Evolutionary conservation across 805 yeast species (phyloP), one percentile per base, ranked within the genome.

Genomic region (Blastobotrys americana): DNA sequence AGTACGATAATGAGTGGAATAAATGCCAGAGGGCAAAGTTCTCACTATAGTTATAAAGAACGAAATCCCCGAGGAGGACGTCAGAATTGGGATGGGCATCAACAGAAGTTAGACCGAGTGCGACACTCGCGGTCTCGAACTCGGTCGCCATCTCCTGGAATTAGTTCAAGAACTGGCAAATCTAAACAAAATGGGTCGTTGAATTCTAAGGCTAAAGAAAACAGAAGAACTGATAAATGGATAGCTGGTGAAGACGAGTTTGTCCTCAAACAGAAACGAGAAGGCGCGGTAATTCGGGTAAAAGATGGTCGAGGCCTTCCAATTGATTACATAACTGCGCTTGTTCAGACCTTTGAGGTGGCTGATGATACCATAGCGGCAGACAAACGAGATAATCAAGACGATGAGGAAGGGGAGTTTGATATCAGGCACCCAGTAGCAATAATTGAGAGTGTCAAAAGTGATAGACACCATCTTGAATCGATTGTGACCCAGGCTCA

Each of bases 241-340:
- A 49, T 53, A 16, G 53, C 48, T 1, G 54, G 50, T 3, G 66
- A 62, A 41, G 60, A 58, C 18, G 49, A 47, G 37, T 62, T 62
- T 44, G 52, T 56, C 17, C 40, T 57, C 28, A 45, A 47, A 40
- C 66, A 62, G 44, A 55, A 47, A 33, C 50, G 51, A 28, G 44
- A 49, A 34, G 65, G 66, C 2, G 56, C 67, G 4, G 33, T 55
- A 34, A 56, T 61, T 13, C 50, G 66, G 6, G 41, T 61, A 19
- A 44, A 46, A 22, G 57, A 61, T 27, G 51, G 49, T 8, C 47
- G 66, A 2, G 54, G 50, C 5, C 42, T 42, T 4, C 55, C 56
- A 4, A 39, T 57, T 9, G 66, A 62, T 45, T 41, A 45, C 31
- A 8, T 25, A 25, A 25, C 31, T 8, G 31, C 31, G 48, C 39